Percentiles rank a stretch among this genome's conserved stretches.
Evolutionary conservation across 2,329 filamentous ascomycete genomes (phyloP).

Genomic region (Talaromyces albobiverticillius): DNA sequence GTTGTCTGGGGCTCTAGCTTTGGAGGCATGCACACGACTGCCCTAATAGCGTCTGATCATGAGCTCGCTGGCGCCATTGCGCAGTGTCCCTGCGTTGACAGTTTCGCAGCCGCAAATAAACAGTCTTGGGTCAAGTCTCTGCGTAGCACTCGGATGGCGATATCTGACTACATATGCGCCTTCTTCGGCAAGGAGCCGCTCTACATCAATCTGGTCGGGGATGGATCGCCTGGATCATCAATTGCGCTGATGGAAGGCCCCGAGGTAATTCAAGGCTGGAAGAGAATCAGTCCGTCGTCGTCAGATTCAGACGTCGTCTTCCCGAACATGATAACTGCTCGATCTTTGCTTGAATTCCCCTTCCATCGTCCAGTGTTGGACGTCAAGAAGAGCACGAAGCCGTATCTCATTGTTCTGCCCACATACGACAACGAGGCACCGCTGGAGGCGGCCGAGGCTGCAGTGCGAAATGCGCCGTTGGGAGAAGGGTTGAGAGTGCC

Average conservation of each 20-base stretch:
- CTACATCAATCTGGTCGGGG: neutral
- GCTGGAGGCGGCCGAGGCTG: neutral
- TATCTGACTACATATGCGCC: neutral
- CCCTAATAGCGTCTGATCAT: neutral
- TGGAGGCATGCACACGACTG: neutral
- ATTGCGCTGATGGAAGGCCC: neutral
- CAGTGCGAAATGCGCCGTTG: neutral
- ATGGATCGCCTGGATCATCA: neutral
- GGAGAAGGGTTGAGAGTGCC: neutral
- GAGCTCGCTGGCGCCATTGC: neutral
- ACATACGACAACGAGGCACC: neutral
- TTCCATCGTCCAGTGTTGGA: neutral
- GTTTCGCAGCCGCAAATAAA: neutral
- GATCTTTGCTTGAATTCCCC: neutral
- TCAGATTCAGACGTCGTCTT: neutral
- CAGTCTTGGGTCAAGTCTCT: neutral
- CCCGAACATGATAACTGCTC: neutral
- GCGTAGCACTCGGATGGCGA: neutral
- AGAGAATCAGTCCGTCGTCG: neutral
- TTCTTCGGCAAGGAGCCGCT: neutral
- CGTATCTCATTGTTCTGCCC: neutral
- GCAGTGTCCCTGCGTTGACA: neutral
- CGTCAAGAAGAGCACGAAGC: neutral
- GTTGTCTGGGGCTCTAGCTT: neutral
- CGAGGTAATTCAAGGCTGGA: neutral